Percentiles rank a stretch among this genome's conserved stretches.
Conservation (phyloP, 108 stramenopile species). For the Bacterosira constricta region DNA sequence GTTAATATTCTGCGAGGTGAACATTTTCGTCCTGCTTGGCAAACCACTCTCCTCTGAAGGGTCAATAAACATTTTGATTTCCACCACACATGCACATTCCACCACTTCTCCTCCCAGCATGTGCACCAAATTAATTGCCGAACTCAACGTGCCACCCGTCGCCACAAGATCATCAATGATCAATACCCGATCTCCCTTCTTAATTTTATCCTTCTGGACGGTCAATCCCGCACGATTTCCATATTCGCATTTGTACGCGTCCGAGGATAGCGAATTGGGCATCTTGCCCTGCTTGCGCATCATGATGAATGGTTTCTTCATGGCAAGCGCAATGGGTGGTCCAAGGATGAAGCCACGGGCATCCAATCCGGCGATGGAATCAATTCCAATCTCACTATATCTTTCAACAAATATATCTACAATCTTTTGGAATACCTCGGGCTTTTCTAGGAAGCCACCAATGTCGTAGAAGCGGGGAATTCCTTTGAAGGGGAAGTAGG, state of each 20-base stretch:
- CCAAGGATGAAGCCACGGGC: slow-evolving; percentile 97
- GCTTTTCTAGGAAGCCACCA: slow-evolving; percentile 91
- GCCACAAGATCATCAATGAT: slow-evolving; percentile 98
- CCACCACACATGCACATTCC: slow-evolving; percentile 91
- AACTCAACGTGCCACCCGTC: slow-evolving; percentile 93
- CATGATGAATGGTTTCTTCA: slow-evolving; percentile 98
- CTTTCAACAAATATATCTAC: slow-evolving; percentile 87
- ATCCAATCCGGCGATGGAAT: slow-evolving; percentile 89
- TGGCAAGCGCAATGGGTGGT: slow-evolving; percentile 95
- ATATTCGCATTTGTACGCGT: slow-evolving; percentile 93
- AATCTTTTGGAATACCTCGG: slow-evolving; percentile 88
- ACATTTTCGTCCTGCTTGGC: slow-evolving; percentile 77
- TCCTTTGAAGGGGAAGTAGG: slow-evolving; percentile 99
- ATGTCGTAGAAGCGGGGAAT: slow-evolving; percentile 98
- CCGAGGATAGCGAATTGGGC: slow-evolving; percentile 90
- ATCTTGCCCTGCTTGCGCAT: slow-evolving; percentile 98
- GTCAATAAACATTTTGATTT: slow-evolving; percentile 90
- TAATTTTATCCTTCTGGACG: slow-evolving; percentile 88
- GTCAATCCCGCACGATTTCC: slow-evolving; percentile 90
- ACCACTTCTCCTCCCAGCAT: slow-evolving; percentile 77
- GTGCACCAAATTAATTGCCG: slow-evolving; percentile 79
- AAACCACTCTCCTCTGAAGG: slow-evolving; percentile 71
- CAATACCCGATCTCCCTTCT: slow-evolving; percentile 86
- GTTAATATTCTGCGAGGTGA: slow-evolving; percentile 51
- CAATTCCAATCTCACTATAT: slow-evolving; percentile 83